Percentiles rank a stretch among this genome's conserved stretches.
These are phyloP conservation scores for Stylonectria norvegica DNA, from an alignment of 2,329 filamentous ascomycete genomes.

Conservation along the genomic window DNA sequence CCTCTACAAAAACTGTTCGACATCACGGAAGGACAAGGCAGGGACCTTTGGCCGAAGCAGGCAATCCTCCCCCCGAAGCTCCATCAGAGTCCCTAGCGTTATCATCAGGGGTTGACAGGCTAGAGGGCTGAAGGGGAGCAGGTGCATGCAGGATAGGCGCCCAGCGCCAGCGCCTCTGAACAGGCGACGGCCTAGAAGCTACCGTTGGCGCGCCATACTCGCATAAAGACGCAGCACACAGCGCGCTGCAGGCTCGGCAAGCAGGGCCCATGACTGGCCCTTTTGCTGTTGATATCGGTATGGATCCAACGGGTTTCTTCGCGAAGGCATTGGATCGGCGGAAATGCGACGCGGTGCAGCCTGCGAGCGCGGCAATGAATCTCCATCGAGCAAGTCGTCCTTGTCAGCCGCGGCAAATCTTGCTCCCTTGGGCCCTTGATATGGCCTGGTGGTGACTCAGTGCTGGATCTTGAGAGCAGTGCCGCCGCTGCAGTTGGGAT, in stretches of 20 bases:
- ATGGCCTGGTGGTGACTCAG: background rate
- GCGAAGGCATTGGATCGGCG: slow-evolving; percentile 14
- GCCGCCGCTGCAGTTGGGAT: too few species aligned
- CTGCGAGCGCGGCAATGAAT: slow-evolving; percentile 17
- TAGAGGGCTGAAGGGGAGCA: slow-evolving; percentile 6
- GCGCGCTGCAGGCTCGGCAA: too few species aligned
- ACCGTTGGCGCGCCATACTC: slow-evolving; percentile 14
- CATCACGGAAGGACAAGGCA: too few species aligned
- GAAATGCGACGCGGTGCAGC: slow-evolving; percentile 8
- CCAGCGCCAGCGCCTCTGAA: slow-evolving; percentile 21
- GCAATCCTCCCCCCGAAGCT: background rate
- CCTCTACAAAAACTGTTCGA: too few species aligned
- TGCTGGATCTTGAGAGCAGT: too few species aligned
- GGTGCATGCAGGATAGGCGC: slow-evolving; percentile 25
- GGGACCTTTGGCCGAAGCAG: too few species aligned
- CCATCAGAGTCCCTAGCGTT: background rate
- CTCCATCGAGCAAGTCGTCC: slow-evolving; percentile 13
- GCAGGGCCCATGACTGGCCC: slow-evolving; percentile 11
- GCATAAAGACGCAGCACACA: slow-evolving; percentile 18
- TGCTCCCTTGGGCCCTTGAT: slow-evolving; percentile 2
- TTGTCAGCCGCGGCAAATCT: slow-evolving; percentile 11
- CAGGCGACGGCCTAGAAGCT: slow-evolving; percentile 7
- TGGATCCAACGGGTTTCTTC: slow-evolving; percentile 6
- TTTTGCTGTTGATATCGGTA: slow-evolving; percentile 9
- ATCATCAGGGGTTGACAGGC: slow-evolving; percentile 4